A percentile compares a stretch with the other conserved stretches of the same genome.
Conservation (phyloP, 805 yeast species). For the Osmozyma mogii region DNA sequence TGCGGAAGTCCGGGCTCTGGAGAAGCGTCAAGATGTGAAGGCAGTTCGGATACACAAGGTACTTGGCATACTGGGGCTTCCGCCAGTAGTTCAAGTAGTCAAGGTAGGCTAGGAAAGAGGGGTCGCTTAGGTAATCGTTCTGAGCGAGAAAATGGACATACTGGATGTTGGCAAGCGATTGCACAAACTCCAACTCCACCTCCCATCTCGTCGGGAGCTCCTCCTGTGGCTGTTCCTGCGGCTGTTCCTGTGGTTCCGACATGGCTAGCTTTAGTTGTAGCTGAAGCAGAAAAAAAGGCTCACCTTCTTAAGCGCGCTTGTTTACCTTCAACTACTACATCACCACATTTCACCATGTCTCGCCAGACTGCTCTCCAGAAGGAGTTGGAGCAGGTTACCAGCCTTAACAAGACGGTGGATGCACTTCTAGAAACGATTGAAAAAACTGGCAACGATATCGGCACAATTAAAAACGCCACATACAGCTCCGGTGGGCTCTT, state of each 20-base stretch:
- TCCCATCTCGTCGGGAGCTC: slow-evolving; percentile 77
- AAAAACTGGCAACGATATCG: slow-evolving; percentile 21
- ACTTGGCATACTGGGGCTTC: slow-evolving; percentile 59
- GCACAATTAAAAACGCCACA: slow-evolving; percentile 32
- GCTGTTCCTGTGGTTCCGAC: background rate
- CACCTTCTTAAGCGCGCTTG: background rate
- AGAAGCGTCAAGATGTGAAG: slow-evolving; percentile 67
- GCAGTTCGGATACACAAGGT: slow-evolving; percentile 80
- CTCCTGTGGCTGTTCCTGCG: slow-evolving; percentile 5
- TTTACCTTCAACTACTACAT: background rate
- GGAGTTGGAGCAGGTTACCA: slow-evolving; percentile 22
- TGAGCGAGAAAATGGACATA: slow-evolving; percentile 84
- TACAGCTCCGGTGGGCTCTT: slow-evolving; percentile 42
- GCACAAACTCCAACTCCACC: slow-evolving; percentile 88
- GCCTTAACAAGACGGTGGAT: slow-evolving; percentile 26
- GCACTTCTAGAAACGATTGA: slow-evolving; percentile 21
- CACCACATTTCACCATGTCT: slow-evolving; percentile 6
- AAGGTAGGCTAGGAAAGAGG: slow-evolving; percentile 64
- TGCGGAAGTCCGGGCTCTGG: slow-evolving; percentile 45
- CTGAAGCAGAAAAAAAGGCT: background rate
- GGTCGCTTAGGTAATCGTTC: slow-evolving; percentile 65
- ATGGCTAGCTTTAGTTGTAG: background rate
- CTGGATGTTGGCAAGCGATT: slow-evolving; percentile 82
- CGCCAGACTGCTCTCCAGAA: slow-evolving; percentile 13
- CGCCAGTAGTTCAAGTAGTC: slow-evolving; percentile 85